Conservation (phyloP, 2,329 filamentous ascomycete genomes). For the Ustulina deusta region DNA sequence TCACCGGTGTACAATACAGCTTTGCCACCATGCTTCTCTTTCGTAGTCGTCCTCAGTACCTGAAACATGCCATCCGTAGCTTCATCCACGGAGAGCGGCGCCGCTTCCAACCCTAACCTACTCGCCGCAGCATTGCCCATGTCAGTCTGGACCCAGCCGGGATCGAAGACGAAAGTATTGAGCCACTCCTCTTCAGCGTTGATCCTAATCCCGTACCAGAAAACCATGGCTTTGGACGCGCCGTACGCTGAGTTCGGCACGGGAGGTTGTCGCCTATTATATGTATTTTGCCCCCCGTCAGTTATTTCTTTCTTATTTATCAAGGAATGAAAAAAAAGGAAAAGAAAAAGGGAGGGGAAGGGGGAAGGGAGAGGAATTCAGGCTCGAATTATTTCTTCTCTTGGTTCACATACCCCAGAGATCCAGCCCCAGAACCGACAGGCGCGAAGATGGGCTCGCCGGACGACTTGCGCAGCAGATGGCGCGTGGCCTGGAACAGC, state of each 20-base stretch:
- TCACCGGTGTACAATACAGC: constrained; percentile 37
- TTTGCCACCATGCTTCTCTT: constrained; percentile 40
- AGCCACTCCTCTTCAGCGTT: constrained; percentile 52
- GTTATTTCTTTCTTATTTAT: not conserved
- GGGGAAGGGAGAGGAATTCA: not conserved
- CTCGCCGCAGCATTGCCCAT: constrained; percentile 55
- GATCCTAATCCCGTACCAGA: constrained; percentile 51
- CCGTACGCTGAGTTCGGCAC: constrained; percentile 57
- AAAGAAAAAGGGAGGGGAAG: not conserved
- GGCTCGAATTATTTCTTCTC: not conserved
- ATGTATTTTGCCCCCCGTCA: not conserved
- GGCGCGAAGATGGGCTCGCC: constrained; percentile 54
- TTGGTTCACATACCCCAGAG: constrained; percentile 14
- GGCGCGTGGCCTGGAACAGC: constrained; percentile 59
- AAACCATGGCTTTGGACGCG: constrained; percentile 55
- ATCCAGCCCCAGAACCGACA: constrained; percentile 52
- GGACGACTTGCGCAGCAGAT: constrained; percentile 53
- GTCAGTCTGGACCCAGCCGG: constrained; percentile 56
- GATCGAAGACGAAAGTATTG: constrained; percentile 50
- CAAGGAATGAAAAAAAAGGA: not conserved
- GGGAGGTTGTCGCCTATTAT: constrained; percentile 38
- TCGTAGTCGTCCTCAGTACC: constrained; percentile 37
- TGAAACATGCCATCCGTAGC: constrained; percentile 51
- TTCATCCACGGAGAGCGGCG: constrained; percentile 53
- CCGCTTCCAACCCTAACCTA: constrained; percentile 48